Evolutionary conservation across 2,329 filamentous ascomycete genomes (phyloP), one percentile per base, ranked within the genome.

Genomic region (Cladobotryum protrusum): DNA sequence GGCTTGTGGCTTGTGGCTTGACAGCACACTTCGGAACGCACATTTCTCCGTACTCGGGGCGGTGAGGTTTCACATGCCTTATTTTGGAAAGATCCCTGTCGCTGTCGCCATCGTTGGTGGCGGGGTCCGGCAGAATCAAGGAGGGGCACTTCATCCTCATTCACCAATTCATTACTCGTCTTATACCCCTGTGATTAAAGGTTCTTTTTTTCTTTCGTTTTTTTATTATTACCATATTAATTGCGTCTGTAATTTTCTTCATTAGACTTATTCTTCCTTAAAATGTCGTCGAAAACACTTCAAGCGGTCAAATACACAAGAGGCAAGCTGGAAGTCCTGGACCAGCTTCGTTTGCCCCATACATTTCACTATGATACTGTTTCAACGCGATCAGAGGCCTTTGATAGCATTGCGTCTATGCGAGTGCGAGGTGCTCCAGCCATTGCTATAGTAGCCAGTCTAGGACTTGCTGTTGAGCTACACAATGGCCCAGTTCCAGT

Each of bases 361-460:
- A 82, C 87, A 59, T 84, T 88, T 62, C 81, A 87, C 66, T 93
- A 91, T 66, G 86, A 92, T 61, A 67, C 78, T 55, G 80, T 92
- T 47, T 77, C 77, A 29, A 86, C 80, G 11, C 80, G 83, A 55
- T 79, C 85, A 59, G 85, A 89, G 68, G 88, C 86, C 35, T 93
- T 89, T 71, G 84, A 89, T 65, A 87, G 86, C 60, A 93, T 93
- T 70, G 83, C 82, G 59, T 78, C 86, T 14, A 93, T 93, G 88
- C 72, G 83, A 44, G 82, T 85, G 6, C 82, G 88, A 61, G 89
- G 70, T 33, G 93, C 93, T 5, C 93, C 93, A 1, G 93, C 93
- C 42, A 99, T 99, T 66, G 93, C 93, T 41, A 97, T 99, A 56
- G 93, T 99, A n/a, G 93, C 93, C 18, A 88, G 87, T 17, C 79